Evolutionary conservation across 2,329 filamentous ascomycete genomes (phyloP).

Genomic region (Clarireedia homoeocarpa): DNA sequence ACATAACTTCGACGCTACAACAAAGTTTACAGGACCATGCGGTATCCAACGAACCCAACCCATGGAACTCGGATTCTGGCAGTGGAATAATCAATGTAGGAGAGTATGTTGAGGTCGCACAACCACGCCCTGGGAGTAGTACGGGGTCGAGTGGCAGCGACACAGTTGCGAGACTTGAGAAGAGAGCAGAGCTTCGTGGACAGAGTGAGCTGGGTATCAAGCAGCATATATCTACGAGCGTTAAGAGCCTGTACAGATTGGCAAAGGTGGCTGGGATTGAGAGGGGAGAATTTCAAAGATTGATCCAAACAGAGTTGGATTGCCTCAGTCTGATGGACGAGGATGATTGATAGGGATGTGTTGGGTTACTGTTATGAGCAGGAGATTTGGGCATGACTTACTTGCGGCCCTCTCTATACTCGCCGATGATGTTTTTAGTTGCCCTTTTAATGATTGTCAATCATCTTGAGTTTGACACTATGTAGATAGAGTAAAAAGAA

Average conservation of each 20-base stretch:
- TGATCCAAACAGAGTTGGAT: conserved; percentile 65
- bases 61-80: conserved; percentile 5
- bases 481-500: no score
- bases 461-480: no score
- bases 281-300: conserved; percentile 63
- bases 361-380: background rate
- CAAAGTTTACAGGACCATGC: conserved; percentile 18
- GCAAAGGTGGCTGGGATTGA: conserved; percentile 66
- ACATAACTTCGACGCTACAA: conserved; percentile 26
- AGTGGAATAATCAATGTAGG: conserved; percentile 18
- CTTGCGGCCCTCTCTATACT: no score
- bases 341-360: conserved; percentile 12
- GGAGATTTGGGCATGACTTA: no score
- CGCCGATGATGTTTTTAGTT: no score
- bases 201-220: conserved; percentile 67
- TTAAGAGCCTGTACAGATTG: conserved; percentile 69
- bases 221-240: conserved; percentile 69
- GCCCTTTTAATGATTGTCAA: no score
- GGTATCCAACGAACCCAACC: conserved; percentile 1
- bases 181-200: conserved; percentile 43
- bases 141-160: conserved; percentile 47
- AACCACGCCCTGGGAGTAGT: conserved; percentile 52
- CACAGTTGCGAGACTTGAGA: conserved; percentile 50
- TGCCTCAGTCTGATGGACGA: conserved; percentile 62
- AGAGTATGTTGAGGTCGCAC: conserved; percentile 33